Evolutionary conservation across 2,329 filamentous ascomycete genomes (phyloP), one percentile per base, ranked within the genome.

Genomic region (Penicillium sp.): DNA sequence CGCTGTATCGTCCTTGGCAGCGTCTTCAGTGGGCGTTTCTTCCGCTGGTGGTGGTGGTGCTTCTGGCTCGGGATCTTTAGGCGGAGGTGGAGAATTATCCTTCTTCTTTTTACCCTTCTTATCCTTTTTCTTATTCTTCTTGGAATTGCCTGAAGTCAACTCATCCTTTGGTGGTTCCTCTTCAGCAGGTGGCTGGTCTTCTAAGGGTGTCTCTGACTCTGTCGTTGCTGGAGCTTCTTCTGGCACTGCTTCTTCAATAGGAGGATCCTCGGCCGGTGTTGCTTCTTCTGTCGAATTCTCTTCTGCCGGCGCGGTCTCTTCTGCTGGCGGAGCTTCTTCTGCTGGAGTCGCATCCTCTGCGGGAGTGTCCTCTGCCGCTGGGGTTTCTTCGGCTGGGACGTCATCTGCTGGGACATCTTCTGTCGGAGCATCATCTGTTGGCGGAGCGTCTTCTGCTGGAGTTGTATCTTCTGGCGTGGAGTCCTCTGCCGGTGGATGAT

Each of bases 381-480:
- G 30, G 47, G 60, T 20, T 8, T 65, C 61, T 33, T 52, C 56
- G n/a, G 49, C 30, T 5, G 56, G 28, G 21, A 47, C 9, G 20
- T 63, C 60, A 47, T 63, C 61, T 16, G 52, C 48, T 35, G 63
- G 52, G 21, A 57, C 47, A 40, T 65, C 59, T 55, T 66, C 63
- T 40, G 52, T 48, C 16, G 61, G 45, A 23, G 60, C 47, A 24
- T 61, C 57, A 48, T 60, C 58, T 50, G 42, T 11, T 23, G 16
- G 18, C 18, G 47, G 20, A 6, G 46, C 18, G 21, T 52, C 61
- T 52, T 59, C 60, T 24, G 53, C 42, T 52, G 64, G 42, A 38
- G 62, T 57, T 47, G 63, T 62, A 49, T 62, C 60, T 51, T 58
- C 56, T 51, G 61, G 38, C 40, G 59, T 42, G 12, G 35, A 43